Evolutionary conservation across 139 green algal species (phyloP).

Genomic region (Chlorella sorokiniana): DNA sequence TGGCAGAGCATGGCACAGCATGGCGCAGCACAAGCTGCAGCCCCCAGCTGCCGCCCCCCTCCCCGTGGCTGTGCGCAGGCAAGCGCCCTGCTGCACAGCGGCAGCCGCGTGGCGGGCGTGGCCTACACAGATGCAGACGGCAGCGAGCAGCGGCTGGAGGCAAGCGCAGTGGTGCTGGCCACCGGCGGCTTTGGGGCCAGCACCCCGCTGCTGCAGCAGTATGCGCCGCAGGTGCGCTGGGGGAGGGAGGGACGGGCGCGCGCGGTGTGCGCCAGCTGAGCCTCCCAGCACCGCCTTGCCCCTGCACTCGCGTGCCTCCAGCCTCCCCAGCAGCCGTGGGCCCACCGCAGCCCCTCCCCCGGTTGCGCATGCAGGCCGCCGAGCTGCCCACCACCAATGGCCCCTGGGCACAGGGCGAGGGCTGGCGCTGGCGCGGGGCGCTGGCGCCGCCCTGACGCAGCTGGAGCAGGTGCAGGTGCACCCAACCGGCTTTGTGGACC

Average conservation of each 20-base stretch:
- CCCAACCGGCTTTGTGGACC: constrained; percentile 78
- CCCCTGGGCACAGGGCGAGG: constrained; percentile 68
- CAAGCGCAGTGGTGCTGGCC: constrained; percentile 63
- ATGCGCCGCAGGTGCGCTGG: constrained; percentile 24
- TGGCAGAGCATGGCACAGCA: background rate
- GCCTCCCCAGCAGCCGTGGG: too few relatives aligned
- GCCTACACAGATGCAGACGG: background rate
- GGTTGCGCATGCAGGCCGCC: constrained; percentile 22
- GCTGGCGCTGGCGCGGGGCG: constrained; percentile 51
- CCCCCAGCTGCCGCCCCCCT: background rate
- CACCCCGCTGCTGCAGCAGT: constrained; percentile 50
- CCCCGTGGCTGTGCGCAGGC: constrained; percentile 12
- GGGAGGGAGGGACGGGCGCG: too few relatives aligned
- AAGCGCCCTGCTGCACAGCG: background rate
- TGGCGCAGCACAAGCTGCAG: background rate
- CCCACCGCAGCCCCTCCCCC: background rate
- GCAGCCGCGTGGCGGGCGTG: constrained; percentile 17
- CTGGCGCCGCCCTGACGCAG: constrained; percentile 50
- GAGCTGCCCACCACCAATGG: constrained; percentile 78
- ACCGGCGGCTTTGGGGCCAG: constrained; percentile 75
- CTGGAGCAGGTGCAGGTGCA: constrained; percentile 81
- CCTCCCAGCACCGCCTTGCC: background rate
- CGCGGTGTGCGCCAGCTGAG: too few relatives aligned
- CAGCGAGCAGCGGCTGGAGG: constrained; percentile 18
- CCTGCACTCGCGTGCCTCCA: background rate